These are phyloP conservation scores for Bolboschoenus planiculmis DNA, from an alignment of 176 grass and related monocot genomes.

Conservation along the genomic window DNA sequence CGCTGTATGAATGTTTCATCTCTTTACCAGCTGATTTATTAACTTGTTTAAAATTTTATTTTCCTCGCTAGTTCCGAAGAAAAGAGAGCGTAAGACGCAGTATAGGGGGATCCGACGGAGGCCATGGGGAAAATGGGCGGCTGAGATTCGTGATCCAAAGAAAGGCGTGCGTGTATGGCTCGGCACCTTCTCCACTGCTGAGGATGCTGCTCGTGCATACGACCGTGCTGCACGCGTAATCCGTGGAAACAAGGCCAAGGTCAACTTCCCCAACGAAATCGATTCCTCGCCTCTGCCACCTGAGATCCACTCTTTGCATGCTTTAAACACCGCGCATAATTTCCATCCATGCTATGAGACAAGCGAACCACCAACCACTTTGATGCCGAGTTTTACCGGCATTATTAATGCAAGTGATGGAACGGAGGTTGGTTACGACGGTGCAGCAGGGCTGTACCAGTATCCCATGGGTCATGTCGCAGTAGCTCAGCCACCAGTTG, in stretches of 20 bases:
- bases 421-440: neutral
- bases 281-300: neutral
- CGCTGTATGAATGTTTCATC: neutral
- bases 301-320: neutral
- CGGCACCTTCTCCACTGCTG: slow-evolving; percentile 74
- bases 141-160: slow-evolving; percentile 29
- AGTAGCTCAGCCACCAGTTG: neutral
- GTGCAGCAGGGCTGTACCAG: neutral
- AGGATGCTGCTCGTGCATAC: slow-evolving; percentile 73
- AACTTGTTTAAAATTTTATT: neutral
- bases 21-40: neutral
- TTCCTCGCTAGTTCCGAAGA: neutral
- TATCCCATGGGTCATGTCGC: neutral
- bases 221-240: slow-evolving; percentile 69
- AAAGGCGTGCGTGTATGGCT: slow-evolving; percentile 89
- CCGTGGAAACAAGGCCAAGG: slow-evolving; percentile 75
- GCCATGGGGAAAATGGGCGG: slow-evolving; percentile 30
- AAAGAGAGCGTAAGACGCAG: slow-evolving; percentile 52
- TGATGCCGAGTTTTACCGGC: neutral
- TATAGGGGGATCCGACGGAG: slow-evolving; percentile 60
- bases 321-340: neutral
- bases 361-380: neutral
- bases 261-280: slow-evolving; percentile 77
- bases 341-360: neutral
- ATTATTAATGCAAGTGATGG: neutral